A percentile compares a stretch with the other conserved stretches of the same genome.
Conservation (phyloP, 2,329 filamentous ascomycete genomes). For the Hirsutella thompsonii region DNA sequence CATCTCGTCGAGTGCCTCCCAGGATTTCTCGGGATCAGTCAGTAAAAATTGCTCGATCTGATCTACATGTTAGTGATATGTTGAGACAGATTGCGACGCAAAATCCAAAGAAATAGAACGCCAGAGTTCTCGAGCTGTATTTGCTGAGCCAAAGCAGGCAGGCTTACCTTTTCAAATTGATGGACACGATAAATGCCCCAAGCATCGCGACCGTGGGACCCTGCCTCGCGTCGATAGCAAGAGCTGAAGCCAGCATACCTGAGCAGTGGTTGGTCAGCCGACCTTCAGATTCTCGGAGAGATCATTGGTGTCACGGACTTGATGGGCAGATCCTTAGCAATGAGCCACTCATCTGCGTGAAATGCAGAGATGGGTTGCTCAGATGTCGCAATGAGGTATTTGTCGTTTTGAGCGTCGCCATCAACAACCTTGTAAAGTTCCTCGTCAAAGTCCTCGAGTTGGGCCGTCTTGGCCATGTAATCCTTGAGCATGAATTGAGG, state of each 20-base stretch:
- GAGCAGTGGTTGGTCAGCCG: slow-evolving; percentile 16
- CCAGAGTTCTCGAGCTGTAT: background rate
- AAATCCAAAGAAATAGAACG: background rate
- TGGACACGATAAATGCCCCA: slow-evolving; percentile 98
- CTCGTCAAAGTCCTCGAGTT: slow-evolving; percentile 94
- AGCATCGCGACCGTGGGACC: slow-evolving; percentile 72
- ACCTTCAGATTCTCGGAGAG: too few relatives aligned
- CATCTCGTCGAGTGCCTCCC: slow-evolving; percentile 91
- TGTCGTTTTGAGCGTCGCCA: slow-evolving; percentile 78
- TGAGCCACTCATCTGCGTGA: slow-evolving; percentile 89
- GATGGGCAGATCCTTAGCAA: slow-evolving; percentile 73
- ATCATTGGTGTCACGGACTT: too few relatives aligned
- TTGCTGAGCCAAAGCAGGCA: background rate
- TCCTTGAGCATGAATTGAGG: slow-evolving; percentile 93
- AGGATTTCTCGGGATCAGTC: slow-evolving; percentile 79
- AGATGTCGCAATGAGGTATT: slow-evolving; percentile 66
- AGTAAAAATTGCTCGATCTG: slow-evolving; percentile 64
- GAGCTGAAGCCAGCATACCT: slow-evolving; percentile 88
- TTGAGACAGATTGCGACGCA: background rate
- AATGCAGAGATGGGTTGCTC: slow-evolving; percentile 92
- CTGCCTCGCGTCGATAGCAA: slow-evolving; percentile 92
- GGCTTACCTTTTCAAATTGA: slow-evolving; percentile 77
- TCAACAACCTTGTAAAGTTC: slow-evolving; percentile 95
- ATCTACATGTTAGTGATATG: slow-evolving; percentile 1
- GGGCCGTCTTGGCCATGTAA: slow-evolving; percentile 95